These are phyloP conservation scores for Pythium plurisporium DNA, from an alignment of 352 stramenopile genomes.

Conservation along the genomic window DNA sequence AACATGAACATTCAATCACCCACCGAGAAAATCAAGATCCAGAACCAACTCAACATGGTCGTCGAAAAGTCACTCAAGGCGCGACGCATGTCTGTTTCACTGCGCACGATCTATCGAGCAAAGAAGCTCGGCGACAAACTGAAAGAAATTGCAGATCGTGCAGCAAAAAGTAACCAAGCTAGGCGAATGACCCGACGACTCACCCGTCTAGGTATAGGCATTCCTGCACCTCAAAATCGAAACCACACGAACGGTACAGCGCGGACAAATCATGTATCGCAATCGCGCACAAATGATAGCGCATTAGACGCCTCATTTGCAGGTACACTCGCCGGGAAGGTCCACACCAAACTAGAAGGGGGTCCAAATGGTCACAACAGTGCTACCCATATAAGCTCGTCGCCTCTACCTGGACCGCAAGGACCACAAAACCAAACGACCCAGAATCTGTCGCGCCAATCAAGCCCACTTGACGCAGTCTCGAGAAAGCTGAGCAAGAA, in stretches of 20 bases:
- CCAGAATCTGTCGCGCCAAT: background rate
- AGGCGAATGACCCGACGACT: constrained; percentile 26
- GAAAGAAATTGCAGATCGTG: constrained; percentile 74
- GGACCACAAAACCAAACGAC: background rate
- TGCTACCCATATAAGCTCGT: too few species aligned
- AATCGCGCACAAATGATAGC: too few species aligned
- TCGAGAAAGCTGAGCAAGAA: constrained; percentile 50
- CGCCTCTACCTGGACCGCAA: background rate
- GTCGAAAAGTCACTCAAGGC: constrained; percentile 79
- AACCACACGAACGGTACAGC: background rate
- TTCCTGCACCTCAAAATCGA: background rate
- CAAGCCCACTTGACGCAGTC: constrained; percentile 36
- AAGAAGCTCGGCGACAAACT: constrained; percentile 81
- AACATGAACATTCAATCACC: constrained; percentile 84
- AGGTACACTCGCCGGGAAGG: too few species aligned
- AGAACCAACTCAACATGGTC: constrained; percentile 71
- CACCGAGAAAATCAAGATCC: constrained; percentile 64
- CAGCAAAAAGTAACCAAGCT: constrained; percentile 25
- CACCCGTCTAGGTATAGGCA: background rate
- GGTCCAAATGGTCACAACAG: too few species aligned
- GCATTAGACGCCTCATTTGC: too few species aligned
- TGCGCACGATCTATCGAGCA: constrained; percentile 70
- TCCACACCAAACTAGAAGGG: too few species aligned
- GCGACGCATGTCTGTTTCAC: constrained; percentile 62
- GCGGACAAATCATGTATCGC: too few species aligned